Percentiles rank a stretch among this genome's conserved stretches.
These are phyloP conservation scores for Lepiota subincarnata DNA, from an alignment of 768 basidiomycete genomes.

Conservation along the genomic window DNA sequence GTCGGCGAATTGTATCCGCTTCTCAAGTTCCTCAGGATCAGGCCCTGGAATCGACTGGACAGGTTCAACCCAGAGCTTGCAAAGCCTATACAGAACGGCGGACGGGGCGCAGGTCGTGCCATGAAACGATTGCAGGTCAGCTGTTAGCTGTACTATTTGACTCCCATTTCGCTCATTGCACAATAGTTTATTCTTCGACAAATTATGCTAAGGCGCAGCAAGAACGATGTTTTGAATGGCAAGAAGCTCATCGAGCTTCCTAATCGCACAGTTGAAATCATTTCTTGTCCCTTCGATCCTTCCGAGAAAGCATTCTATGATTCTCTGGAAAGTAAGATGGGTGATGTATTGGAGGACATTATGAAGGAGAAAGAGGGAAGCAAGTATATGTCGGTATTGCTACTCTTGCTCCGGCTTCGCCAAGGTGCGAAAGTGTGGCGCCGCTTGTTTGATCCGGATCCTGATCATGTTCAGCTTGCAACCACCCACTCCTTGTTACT, in stretches of 20 bases:
- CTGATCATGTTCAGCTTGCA: constrained; percentile 59
- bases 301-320: constrained; percentile 80
- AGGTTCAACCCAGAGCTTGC: constrained; percentile 78
- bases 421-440: constrained; percentile 57
- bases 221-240: constrained; percentile 69
- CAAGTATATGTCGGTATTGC: constrained; percentile 67
- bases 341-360: constrained; percentile 62
- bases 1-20: constrained; percentile 88
- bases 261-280: constrained; percentile 59
- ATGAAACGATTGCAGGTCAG: constrained; percentile 81
- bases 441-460: neutral
- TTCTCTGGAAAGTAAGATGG: constrained; percentile 65
- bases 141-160: constrained; percentile 12
- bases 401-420: constrained; percentile 75
- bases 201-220: constrained; percentile 87
- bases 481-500: constrained; percentile 80
- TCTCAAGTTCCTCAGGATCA: constrained; percentile 82
- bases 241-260: constrained; percentile 83
- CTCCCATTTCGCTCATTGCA: neutral
- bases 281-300: constrained; percentile 73
- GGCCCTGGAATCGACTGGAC: constrained; percentile 75
- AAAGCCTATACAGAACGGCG: constrained; percentile 74
- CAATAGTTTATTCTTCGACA: constrained; percentile 71
- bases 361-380: constrained; percentile 50
- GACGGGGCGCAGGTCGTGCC: constrained; percentile 52